These are phyloP conservation scores for Linnemannia elongata DNA, from an alignment of 192 early-diverging fungal genomes.

Conservation along the genomic window DNA sequence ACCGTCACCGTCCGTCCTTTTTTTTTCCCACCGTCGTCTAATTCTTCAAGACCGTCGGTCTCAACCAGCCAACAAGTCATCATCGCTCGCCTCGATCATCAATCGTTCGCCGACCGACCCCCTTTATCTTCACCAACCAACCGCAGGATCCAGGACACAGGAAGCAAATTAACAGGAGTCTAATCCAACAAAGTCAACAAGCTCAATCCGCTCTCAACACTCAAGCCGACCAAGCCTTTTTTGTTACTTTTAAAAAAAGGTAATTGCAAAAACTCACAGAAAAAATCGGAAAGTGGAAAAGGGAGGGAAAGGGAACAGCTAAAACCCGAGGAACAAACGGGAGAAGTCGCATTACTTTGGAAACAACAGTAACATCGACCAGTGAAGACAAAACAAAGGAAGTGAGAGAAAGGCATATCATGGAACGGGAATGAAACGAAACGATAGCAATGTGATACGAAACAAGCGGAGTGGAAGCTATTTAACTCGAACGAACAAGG, in stretches of 20 bases:
- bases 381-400: neutral
- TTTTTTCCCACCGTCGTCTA: neutral
- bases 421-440: slow-evolving; percentile 2
- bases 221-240: neutral
- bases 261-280: neutral
- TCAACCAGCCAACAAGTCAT: neutral
- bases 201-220: neutral
- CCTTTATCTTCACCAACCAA: neutral
- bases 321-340: slow-evolving; percentile 6
- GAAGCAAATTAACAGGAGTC: neutral
- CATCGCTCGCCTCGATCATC: neutral
- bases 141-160: slow-evolving; percentile 1
- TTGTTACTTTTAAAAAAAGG: neutral
- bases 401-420: neutral
- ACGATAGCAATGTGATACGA: neutral
- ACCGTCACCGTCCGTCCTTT: neutral
- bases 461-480: neutral
- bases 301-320: neutral
- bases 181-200: neutral
- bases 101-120: neutral
- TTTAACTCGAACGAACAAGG: neutral
- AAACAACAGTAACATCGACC: neutral
- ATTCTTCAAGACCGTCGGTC: neutral
- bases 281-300: neutral
- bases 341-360: neutral